phyloP scores from a whole-genome alignment of 306 rosid genomes.

The Malus asiatica region DNA sequence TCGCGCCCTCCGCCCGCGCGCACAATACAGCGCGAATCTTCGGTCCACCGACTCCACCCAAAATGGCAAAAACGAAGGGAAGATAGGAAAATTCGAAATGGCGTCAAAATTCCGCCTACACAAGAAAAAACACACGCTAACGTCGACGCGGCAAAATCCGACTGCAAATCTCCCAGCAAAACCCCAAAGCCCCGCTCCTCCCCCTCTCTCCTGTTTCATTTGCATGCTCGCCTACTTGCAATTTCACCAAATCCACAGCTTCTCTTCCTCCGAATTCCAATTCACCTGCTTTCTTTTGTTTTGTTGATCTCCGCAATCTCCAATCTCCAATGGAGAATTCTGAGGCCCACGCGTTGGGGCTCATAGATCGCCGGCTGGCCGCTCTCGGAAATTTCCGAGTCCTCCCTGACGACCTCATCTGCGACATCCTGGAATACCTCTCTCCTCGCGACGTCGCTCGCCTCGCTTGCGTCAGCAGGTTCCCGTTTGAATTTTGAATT shows the following conservation, averaged over 20 bases:
- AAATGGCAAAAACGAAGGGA: not conserved
- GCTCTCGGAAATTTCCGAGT: conserved; percentile 74
- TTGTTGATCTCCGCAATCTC: not conserved
- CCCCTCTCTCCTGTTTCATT: not conserved
- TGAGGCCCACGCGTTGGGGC: conserved; percentile 3
- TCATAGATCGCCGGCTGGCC: conserved; percentile 58
- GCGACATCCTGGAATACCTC: conserved; percentile 58
- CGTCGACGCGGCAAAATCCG: conserved; percentile 11
- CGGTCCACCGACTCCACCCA: not conserved
- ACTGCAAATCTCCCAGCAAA: not conserved
- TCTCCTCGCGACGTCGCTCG: conserved; percentile 67
- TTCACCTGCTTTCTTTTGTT: no score
- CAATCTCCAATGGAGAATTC: conserved; percentile 34
- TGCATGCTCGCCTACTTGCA: not conserved
- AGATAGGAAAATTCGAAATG: not conserved
- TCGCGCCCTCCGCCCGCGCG: not conserved
- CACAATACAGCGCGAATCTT: not conserved
- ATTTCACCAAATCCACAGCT: not conserved
- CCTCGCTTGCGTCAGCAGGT: conserved; percentile 94
- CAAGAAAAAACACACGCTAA: not conserved
- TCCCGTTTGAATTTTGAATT: not conserved
- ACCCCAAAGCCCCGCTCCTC: not conserved
- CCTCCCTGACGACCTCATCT: conserved; percentile 80
- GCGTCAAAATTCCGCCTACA: conserved; percentile 18
- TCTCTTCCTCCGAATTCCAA: not conserved